Percentiles rank a stretch among this genome's conserved stretches.
Conservation (phyloP, 257 asterid genomes). For the Cruciata laevipes region DNA sequence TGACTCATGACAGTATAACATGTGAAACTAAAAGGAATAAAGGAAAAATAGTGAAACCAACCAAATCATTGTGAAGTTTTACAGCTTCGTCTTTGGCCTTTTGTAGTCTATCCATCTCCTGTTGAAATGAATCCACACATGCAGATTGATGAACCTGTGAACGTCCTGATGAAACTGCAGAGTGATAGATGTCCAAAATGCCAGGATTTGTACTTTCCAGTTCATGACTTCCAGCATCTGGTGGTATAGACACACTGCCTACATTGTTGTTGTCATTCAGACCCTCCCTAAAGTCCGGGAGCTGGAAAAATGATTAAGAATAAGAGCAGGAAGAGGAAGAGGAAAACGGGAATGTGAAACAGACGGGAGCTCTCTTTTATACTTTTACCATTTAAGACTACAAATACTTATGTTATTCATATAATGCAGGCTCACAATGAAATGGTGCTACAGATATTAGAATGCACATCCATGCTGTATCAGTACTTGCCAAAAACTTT, state of each 20-base stretch:
- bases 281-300: conserved; percentile 3
- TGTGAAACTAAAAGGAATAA: conserved; percentile 3
- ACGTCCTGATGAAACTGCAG: conserved; percentile 18
- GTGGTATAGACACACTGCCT: conserved; percentile 10
- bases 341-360: background rate
- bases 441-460: background rate
- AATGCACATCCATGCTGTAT: background rate
- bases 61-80: conserved; percentile 42
- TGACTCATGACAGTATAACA: conserved; percentile 1
- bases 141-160: conserved; percentile 21
- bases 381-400: too few species aligned
- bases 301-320: conserved; percentile 7
- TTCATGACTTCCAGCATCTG: conserved; percentile 11
- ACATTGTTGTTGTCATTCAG: conserved; percentile 4
- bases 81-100: conserved; percentile 27
- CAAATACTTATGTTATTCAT: background rate
- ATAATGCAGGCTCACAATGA: background rate
- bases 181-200: conserved; percentile 12
- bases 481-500: background rate
- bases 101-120: conserved; percentile 36
- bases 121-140: conserved; percentile 24
- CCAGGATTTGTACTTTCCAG: background rate
- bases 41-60: conserved; percentile 21
- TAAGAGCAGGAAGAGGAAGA: background rate
- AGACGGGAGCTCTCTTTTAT: background rate